A percentile compares a stretch with the other conserved stretches of the same genome.
Conservation (phyloP, 495 filamentous ascomycete species). For the Aspergillus leporis region DNA sequence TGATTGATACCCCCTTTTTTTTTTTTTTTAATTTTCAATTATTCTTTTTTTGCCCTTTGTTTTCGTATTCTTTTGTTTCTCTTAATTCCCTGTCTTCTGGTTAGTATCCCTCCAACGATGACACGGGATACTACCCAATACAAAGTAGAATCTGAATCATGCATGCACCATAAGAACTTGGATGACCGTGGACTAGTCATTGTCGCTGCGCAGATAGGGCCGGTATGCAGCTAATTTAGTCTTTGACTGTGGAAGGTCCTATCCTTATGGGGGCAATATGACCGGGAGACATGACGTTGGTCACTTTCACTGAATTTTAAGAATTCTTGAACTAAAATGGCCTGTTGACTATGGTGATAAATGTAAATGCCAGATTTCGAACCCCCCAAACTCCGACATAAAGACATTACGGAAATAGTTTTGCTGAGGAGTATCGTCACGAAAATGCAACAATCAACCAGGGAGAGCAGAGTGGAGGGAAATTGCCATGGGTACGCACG, state of each 20-base stretch:
- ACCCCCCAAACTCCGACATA: constrained; percentile 1
- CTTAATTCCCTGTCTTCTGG: too few relatives aligned
- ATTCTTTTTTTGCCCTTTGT: not conserved
- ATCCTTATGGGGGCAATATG: not conserved
- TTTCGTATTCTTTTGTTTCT: not conserved
- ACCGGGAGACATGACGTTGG: not conserved
- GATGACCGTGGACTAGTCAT: not conserved
- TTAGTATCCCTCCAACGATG: too few relatives aligned
- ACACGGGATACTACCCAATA: not conserved
- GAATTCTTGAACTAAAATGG: not conserved
- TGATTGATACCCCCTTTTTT: not conserved
- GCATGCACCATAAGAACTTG: not conserved
- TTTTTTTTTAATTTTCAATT: not conserved
- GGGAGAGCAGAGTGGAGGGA: not conserved
- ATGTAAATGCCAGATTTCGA: not conserved
- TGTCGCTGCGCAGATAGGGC: not conserved
- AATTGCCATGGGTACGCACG: not conserved
- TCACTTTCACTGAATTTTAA: not conserved
- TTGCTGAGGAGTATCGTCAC: not conserved
- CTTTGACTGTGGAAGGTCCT: not conserved
- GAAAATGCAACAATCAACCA: not conserved
- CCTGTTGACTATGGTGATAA: not conserved
- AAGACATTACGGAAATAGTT: not conserved
- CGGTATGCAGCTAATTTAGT: not conserved
- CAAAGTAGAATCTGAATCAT: not conserved